Base-by-base conservation (phyloP, 2,329 filamentous ascomycete genomes). In the Gyromitra esculenta region DNA sequence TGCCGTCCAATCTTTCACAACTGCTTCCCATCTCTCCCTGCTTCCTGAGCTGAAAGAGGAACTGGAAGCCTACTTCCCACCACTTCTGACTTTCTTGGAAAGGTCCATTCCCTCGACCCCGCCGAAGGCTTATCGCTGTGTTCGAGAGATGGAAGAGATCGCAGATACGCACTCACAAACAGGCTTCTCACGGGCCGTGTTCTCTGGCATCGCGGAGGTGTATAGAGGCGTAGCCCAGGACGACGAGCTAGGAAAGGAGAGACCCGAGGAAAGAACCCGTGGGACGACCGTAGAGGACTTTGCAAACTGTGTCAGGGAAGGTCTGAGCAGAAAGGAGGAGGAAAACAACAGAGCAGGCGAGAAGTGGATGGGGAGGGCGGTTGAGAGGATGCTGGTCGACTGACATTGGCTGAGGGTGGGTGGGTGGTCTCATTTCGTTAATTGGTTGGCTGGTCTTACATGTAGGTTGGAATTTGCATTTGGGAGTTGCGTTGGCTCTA, bases 71-170 rank as follows among this genome's bases (percentile, higher is more conserved):
- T 84, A 86, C 73, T 84, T 85, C 63, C 89, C 90, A 0, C 81
- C 81, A 1, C 83, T 85, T 45, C 85, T 85, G 13, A 82, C 84
- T 35, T 81, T 83, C 64, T 88, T 86, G 0, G 86, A 88, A 80
- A 84, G 82, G 41, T 84, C 86, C 1, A 84, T 92, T 7, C 84
- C 87, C 2, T 84, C 83, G 13, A 91, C 93, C 87, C 86, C 91
- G 31, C 88, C 89, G 6, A 94, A 94, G 84, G 91, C 92, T 18
- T 93, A 93, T 82, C 85, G 92, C 9, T 94, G 91, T 91, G 89
- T 92, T 0, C 85, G 86, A 43, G 91, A 94, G 85, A 93, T 94
- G 91, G 87, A 90, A 80, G 89, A 94, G 85, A 93, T 94, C 81
- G 88, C 87, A 2, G 84, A 87, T 73, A 91, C 90, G 2, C 90